phyloP scores from a whole-genome alignment of 192 early-diverging fungal species.

The Gamsiella multidivaricata region DNA sequence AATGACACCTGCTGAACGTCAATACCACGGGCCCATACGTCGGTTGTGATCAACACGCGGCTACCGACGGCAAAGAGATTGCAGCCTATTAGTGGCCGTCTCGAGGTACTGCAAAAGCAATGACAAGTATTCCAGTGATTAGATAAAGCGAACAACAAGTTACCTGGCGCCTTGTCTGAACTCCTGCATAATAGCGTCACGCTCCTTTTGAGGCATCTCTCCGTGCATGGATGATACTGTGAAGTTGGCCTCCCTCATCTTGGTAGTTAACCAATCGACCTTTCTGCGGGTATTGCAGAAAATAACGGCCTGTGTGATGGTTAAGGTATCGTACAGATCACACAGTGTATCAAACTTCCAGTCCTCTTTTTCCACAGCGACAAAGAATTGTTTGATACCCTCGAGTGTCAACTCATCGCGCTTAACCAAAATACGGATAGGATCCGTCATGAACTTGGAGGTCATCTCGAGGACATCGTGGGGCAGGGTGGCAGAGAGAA shows the following conservation, averaged over 20 bases:
- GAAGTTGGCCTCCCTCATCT: slow-evolving; percentile 97
- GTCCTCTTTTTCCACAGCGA: slow-evolving; percentile 96
- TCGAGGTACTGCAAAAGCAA: not conserved
- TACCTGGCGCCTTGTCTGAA: slow-evolving; percentile 91
- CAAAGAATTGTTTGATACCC: slow-evolving; percentile 99
- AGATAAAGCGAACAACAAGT: not conserved
- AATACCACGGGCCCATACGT: slow-evolving; percentile 98
- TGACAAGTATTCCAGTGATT: not conserved
- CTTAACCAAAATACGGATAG: slow-evolving; percentile 95
- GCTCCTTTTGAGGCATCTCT: slow-evolving; percentile 98
- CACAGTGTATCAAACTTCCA: slow-evolving; percentile 99
- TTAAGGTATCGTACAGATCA: slow-evolving; percentile 96
- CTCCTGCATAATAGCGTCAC: slow-evolving; percentile 97
- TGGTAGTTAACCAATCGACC: slow-evolving; percentile 97
- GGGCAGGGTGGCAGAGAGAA: slow-evolving; percentile 93
- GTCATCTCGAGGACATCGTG: slow-evolving; percentile 97
- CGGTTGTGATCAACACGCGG: slow-evolving; percentile 97
- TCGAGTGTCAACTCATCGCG: slow-evolving; percentile 98
- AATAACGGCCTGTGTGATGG: slow-evolving; percentile 98
- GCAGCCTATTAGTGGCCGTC: too few species aligned
- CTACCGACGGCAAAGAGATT: too few species aligned
- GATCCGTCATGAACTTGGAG: slow-evolving; percentile 97
- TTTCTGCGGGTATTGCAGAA: slow-evolving; percentile 98
- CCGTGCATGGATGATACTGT: slow-evolving; percentile 99
- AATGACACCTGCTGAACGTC: slow-evolving; percentile 99